Conservation (phyloP, 2,329 filamentous ascomycete species). For the Ascomycota sp. region DNA sequence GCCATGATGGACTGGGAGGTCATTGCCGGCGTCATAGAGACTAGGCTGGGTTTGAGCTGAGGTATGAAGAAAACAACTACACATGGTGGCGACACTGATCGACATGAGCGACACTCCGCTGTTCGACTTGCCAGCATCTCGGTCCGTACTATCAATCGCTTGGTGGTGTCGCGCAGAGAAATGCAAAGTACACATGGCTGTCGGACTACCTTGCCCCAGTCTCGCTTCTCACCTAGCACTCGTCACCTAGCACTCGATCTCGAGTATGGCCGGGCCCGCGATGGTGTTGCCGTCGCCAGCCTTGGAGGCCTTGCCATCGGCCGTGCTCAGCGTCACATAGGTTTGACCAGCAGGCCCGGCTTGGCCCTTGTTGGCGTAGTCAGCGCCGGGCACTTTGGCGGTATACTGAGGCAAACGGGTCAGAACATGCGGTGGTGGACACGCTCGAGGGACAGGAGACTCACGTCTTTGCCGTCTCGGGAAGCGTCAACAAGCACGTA, state of each 20-base stretch:
- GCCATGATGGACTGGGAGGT: slow-evolving; percentile 66
- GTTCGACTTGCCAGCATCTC: no score
- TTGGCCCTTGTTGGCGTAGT: slow-evolving; percentile 1
- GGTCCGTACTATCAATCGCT: no score
- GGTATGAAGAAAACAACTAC: no score
- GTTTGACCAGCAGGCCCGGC: slow-evolving; percentile 9
- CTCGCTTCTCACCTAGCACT: no score
- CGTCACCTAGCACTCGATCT: slow-evolving; percentile 4
- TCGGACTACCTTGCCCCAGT: no score
- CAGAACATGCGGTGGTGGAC: not conserved
- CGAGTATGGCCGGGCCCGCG: slow-evolving; percentile 13
- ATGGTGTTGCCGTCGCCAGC: slow-evolving; percentile 12
- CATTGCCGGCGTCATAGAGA: slow-evolving; percentile 44
- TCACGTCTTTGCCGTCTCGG: slow-evolving; percentile 1
- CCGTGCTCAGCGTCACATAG: slow-evolving; percentile 14
- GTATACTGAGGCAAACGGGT: slow-evolving; percentile 3
- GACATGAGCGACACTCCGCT: no score
- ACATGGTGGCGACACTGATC: no score
- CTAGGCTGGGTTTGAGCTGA: slow-evolving; percentile 15
- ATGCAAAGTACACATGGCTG: no score
- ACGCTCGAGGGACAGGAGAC: not conserved
- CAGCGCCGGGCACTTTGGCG: slow-evolving; percentile 2
- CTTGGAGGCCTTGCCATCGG: slow-evolving; percentile 8
- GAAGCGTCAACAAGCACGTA: slow-evolving; percentile 2
- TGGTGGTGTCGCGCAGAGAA: no score